Percentiles rank a stretch among this genome's conserved stretches.
These are phyloP conservation scores for Cercospora nicotianae DNA, from an alignment of 2,329 filamentous ascomycete species.

Conservation along the genomic window DNA sequence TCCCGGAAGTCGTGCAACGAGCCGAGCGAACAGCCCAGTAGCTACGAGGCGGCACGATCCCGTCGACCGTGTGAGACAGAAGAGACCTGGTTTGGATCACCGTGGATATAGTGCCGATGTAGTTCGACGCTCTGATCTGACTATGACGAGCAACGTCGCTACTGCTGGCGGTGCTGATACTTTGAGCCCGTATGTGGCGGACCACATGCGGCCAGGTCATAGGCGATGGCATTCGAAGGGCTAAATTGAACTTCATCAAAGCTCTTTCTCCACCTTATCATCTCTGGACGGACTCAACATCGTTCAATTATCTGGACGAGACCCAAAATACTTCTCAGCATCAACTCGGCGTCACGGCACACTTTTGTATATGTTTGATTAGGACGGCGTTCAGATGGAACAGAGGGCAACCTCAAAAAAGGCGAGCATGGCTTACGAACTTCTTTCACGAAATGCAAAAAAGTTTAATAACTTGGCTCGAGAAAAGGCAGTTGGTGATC, in stretches of 20 bases:
- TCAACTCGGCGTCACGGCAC: background rate
- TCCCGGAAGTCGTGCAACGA: background rate
- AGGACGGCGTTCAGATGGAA: background rate
- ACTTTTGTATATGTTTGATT: background rate
- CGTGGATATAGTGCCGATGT: slow-evolving; percentile 1
- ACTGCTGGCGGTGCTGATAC: background rate
- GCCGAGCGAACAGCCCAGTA: slow-evolving; percentile 6
- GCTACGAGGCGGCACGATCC: background rate
- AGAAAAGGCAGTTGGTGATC: background rate
- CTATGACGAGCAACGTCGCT: slow-evolving; percentile 7
- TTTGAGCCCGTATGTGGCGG: background rate
- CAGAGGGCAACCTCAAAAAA: background rate
- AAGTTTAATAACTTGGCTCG: background rate
- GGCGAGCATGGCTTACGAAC: background rate
- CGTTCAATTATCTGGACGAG: too few species aligned
- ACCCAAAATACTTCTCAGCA: too few species aligned
- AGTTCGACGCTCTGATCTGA: background rate
- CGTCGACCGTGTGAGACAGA: background rate
- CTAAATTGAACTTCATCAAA: too few species aligned
- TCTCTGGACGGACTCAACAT: too few species aligned
- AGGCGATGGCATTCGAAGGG: slow-evolving; percentile 9
- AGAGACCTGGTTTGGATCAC: background rate
- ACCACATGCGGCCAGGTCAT: background rate
- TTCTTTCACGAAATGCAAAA: background rate
- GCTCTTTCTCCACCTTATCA: too few species aligned